Evolutionary conservation across 257 asterid genomes (phyloP).

Genomic region (Apocynum venetum): DNA sequence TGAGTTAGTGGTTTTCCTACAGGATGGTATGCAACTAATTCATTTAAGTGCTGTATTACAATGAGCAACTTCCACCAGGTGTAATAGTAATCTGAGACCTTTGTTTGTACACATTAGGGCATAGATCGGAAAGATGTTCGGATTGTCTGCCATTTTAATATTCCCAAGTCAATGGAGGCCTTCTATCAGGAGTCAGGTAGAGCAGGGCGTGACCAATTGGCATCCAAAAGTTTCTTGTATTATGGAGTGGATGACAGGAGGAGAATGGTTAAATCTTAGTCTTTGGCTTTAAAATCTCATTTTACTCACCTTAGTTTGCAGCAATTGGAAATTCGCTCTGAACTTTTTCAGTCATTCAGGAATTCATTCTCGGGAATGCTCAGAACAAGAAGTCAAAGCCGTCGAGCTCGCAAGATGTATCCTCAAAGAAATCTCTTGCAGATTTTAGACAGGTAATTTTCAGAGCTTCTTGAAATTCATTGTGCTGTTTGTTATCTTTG

Average conservation of each 20-base stretch:
- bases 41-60: slow-evolving; percentile 6
- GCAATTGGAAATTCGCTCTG: slow-evolving; percentile 4
- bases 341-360: slow-evolving; percentile 41
- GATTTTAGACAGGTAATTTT: slow-evolving; percentile 57
- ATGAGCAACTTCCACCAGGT: slow-evolving; percentile 15
- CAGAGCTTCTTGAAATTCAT: background rate
- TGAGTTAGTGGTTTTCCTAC: slow-evolving; percentile 45
- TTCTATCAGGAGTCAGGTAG: slow-evolving; percentile 99
- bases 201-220: slow-evolving; percentile 98
- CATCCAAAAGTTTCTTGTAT: slow-evolving; percentile 83
- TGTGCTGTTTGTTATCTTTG: slow-evolving; percentile 4
- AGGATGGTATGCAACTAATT: slow-evolving; percentile 75
- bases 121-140: slow-evolving; percentile 94
- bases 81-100: slow-evolving; percentile 11
- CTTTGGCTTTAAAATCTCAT: background rate
- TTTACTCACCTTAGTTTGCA: background rate
- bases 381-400: slow-evolving; percentile 52
- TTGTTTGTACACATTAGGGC: slow-evolving; percentile 45
- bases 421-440: slow-evolving; percentile 63
- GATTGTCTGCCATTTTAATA: slow-evolving; percentile 88
- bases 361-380: slow-evolving; percentile 68
- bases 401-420: slow-evolving; percentile 50
- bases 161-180: slow-evolving; percentile 96
- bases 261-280: slow-evolving; percentile 59
- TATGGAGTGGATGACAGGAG: slow-evolving; percentile 84